Conservation (phyloP, 208 protist genomes). For the Acanthamoeba quina region DNA sequence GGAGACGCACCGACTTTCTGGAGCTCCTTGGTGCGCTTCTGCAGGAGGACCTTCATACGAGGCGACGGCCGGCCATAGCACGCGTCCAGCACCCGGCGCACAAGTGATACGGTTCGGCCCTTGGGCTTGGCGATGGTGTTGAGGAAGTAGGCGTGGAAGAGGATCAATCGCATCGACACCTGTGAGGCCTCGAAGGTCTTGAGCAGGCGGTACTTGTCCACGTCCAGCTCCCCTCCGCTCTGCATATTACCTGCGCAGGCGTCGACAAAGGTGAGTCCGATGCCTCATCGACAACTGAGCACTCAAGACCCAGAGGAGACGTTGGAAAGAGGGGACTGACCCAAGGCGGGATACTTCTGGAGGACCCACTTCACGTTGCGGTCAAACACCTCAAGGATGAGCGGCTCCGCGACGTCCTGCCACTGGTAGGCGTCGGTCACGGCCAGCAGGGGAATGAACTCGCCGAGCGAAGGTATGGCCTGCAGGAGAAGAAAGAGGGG, state of each 20-base stretch:
- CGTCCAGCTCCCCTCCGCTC: not conserved
- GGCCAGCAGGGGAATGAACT: conserved; percentile 52
- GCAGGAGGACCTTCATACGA: not conserved
- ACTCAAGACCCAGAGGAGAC: no score
- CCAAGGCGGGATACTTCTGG: conserved; percentile 31
- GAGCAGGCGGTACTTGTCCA: conserved; percentile 34
- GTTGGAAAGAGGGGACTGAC: not conserved
- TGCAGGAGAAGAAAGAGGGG: not conserved
- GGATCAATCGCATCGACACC: conserved; percentile 27
- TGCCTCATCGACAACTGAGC: no score
- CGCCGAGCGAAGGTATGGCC: conserved; percentile 47
- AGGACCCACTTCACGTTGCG: conserved; percentile 30
- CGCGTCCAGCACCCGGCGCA: not conserved
- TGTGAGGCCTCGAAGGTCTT: conserved; percentile 48
- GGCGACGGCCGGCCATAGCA: conserved; percentile 25
- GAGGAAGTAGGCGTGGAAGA: conserved; percentile 65
- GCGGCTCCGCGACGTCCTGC: not conserved
- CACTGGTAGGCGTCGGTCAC: conserved; percentile 32
- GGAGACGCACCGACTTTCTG: not conserved
- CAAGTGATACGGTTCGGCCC: not conserved
- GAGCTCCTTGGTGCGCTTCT: not conserved
- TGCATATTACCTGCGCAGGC: not conserved
- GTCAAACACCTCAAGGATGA: conserved; percentile 12
- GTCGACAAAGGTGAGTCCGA: not conserved
- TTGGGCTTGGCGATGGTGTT: conserved; percentile 30